These are phyloP conservation scores for Plantago rigida DNA, from an alignment of 305 asterid genomes.

Conservation along the genomic window DNA sequence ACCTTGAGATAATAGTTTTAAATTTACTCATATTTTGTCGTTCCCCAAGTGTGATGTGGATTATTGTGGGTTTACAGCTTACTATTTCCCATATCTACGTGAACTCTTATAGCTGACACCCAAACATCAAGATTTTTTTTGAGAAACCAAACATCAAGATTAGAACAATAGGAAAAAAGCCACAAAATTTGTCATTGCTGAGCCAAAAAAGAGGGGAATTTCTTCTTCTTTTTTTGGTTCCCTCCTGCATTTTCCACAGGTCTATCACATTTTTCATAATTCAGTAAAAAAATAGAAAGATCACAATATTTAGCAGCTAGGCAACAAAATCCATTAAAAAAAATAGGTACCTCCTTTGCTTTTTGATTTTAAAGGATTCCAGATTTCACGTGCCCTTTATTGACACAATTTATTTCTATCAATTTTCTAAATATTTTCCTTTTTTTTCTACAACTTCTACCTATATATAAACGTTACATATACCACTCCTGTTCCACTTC, in stretches of 20 bases:
- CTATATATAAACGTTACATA: neutral
- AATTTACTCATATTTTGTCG: no score
- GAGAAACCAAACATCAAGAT: neutral
- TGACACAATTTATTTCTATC: slow-evolving; percentile 22
- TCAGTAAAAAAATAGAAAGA: neutral
- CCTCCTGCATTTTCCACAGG: neutral
- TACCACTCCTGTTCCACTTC: neutral
- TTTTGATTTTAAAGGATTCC: slow-evolving; percentile 32
- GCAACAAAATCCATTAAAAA: slow-evolving; percentile 5
- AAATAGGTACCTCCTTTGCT: slow-evolving; percentile 26
- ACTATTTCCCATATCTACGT: no score
- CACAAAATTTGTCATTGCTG: neutral
- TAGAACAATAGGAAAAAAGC: neutral
- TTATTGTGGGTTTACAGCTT: no score
- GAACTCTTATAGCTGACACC: neutral
- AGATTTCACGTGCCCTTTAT: slow-evolving; percentile 57
- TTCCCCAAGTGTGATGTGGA: no score
- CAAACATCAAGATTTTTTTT: neutral
- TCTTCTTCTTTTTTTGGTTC: no score
- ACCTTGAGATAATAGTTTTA: no score
- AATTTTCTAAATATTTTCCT: neutral
- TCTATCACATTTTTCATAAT: slow-evolving; percentile 2
- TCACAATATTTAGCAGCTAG: slow-evolving; percentile 14
- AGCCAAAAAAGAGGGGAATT: neutral
- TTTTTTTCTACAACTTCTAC: slow-evolving; percentile 1